Percentiles rank a stretch among this genome's conserved stretches.
Evolutionary conservation across 441 rosid genomes (phyloP).

Genomic region (Pelargonium fulgidum): DNA sequence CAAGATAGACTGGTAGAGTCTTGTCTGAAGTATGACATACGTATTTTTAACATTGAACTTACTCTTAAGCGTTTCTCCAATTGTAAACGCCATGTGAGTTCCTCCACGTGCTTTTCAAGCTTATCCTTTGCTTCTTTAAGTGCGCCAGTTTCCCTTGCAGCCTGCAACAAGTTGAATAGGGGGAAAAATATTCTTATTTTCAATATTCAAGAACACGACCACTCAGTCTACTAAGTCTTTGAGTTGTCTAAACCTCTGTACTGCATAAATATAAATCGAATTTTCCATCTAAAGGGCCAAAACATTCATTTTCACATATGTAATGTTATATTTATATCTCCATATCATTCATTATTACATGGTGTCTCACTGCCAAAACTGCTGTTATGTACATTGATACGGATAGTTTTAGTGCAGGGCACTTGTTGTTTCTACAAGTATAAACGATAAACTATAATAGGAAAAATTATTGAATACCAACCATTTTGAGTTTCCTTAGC

Average conservation of each 20-base stretch:
- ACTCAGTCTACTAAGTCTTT: neutral
- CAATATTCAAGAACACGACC: neutral
- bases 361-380: neutral
- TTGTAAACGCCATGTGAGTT: slow-evolving; percentile 92
- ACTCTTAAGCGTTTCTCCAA: slow-evolving; percentile 64
- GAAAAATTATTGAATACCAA: slow-evolving; percentile 27
- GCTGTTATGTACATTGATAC: neutral
- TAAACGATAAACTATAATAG: neutral
- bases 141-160: slow-evolving; percentile 95
- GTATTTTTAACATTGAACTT: no score
- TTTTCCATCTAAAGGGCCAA: neutral
- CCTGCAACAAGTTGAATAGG: slow-evolving; percentile 42
- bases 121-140: slow-evolving; percentile 96
- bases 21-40: no score
- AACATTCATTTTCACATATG: no score
- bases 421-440: neutral
- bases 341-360: slow-evolving; percentile 5
- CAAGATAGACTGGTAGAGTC: no score
- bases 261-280: neutral
- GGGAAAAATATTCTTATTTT: neutral
- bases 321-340: neutral
- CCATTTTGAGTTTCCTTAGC: slow-evolving; percentile 95
- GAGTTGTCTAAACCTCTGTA: neutral
- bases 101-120: slow-evolving; percentile 93
- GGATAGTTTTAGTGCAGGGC: slow-evolving; percentile 1